Base-by-base conservation (phyloP, 805 yeast genomes). In the Pichia manshurica region DNA sequence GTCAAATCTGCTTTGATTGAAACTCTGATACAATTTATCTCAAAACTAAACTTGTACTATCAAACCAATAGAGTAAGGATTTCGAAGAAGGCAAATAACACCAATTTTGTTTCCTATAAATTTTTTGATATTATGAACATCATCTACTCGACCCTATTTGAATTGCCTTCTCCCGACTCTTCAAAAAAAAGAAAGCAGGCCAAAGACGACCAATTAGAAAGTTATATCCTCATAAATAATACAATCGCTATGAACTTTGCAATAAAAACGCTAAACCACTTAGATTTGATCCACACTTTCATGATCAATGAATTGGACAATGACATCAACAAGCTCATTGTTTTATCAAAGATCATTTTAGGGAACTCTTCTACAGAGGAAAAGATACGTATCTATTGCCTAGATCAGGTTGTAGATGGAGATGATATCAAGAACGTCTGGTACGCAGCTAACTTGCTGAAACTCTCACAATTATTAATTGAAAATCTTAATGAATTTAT, bases 241-340 rank as follows among this genome's bases (percentile, higher is more conserved):
- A 10, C 48, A 12, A 39, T 57, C 1, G 15, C 44, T 29, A 42
- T 57, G 40, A 51, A 53, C 41, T 55, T 47, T 32, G 64, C 64
- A 1, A 44, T 54, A 1, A 49, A 53, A 16, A 47, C 56, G 3
- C 47, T 62, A 21, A 58, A 55, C 42, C 67, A 65, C 25, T 41
- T 67, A n/a, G 60, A 60, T 9, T 39, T 54, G 9, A 46, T 66
- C n/a, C 66, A 61, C 45, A 35, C 47, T 15, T 62, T 62, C 22
- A 43, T 65, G 19, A 49, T 64, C 16, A 53, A 53, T 16, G 67
- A 66, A 45, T 47, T 65, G 1, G 69, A 60, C 34, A 61, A 66
- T 23, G 70, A 67, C 45, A 52, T 57, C 37, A 66, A 67, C 36
- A 60, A 62, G 46, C 51, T 66, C 40, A 66, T 66, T n/a, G 45